phyloP scores from a whole-genome alignment of 108 stramenopile genomes.

The Mediolabrus comicus region DNA sequence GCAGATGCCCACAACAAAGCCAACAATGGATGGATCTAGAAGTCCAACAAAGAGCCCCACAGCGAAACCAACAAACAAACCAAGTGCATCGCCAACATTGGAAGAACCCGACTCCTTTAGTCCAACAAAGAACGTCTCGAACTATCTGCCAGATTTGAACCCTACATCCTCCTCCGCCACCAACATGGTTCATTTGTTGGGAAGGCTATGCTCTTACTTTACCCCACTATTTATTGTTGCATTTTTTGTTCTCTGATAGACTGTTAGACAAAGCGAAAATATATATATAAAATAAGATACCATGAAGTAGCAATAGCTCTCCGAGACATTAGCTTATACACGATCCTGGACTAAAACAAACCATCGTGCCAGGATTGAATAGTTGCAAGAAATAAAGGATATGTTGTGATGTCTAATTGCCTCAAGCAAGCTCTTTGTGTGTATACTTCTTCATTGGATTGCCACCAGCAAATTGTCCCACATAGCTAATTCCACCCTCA shows the following conservation, averaged over 20 bases:
- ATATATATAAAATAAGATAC: background rate
- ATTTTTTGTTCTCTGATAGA: background rate
- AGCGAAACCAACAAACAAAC: background rate
- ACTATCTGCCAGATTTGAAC: background rate
- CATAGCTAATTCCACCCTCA: conserved; percentile 8
- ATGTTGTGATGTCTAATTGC: background rate
- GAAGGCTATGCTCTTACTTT: background rate
- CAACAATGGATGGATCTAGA: background rate
- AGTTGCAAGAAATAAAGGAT: background rate
- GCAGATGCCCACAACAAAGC: background rate
- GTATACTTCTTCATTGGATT: conserved; percentile 33
- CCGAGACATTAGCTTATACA: too few relatives aligned
- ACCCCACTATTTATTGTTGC: background rate
- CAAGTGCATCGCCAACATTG: background rate
- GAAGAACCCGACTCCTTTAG: background rate
- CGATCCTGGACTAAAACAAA: too few relatives aligned
- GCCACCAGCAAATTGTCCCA: conserved; percentile 21
- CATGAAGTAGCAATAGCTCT: too few relatives aligned
- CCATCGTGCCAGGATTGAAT: background rate
- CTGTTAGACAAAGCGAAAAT: too few relatives aligned
- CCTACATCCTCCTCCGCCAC: background rate
- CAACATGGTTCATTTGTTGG: background rate
- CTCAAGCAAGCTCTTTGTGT: conserved; percentile 34
- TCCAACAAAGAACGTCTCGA: background rate
- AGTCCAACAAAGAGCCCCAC: background rate